phyloP scores from a whole-genome alignment of 805 yeast species.

The Pachysolen tannophilus region DNA sequence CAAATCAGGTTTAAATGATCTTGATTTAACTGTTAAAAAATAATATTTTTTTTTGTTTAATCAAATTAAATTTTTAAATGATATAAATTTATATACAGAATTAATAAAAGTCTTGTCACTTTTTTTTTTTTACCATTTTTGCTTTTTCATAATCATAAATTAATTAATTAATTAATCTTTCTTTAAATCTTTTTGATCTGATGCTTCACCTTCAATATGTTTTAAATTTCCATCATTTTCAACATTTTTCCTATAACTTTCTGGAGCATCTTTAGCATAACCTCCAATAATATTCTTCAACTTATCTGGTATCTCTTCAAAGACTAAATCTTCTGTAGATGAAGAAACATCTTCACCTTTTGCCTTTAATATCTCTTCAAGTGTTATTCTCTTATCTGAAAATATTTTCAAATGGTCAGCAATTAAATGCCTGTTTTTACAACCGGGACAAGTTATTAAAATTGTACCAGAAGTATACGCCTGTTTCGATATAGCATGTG shows the following conservation, averaged over 20 bases:
- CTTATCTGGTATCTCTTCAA: conserved; percentile 58
- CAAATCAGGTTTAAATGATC: no score
- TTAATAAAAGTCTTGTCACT: background rate
- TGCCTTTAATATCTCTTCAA: conserved; percentile 68
- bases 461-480: conserved; percentile 85
- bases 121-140: conserved; percentile 4
- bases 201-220: no score
- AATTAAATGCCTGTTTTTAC: conserved; percentile 79
- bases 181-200: no score
- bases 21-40: no score
- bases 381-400: conserved; percentile 66
- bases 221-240: no score
- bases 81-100: background rate
- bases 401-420: conserved; percentile 85
- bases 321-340: conserved; percentile 58
- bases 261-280: conserved; percentile 63
- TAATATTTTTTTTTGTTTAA: no score
- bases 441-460: conserved; percentile 85
- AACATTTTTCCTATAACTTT: conserved; percentile 20
- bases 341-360: conserved; percentile 71
- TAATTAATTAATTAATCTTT: no score
- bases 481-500: conserved; percentile 88
- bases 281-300: conserved; percentile 46
- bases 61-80: no score
- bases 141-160: no score